Conservation (phyloP, 176 grass and related monocot genomes). For the Eleusine coracana region DNA sequence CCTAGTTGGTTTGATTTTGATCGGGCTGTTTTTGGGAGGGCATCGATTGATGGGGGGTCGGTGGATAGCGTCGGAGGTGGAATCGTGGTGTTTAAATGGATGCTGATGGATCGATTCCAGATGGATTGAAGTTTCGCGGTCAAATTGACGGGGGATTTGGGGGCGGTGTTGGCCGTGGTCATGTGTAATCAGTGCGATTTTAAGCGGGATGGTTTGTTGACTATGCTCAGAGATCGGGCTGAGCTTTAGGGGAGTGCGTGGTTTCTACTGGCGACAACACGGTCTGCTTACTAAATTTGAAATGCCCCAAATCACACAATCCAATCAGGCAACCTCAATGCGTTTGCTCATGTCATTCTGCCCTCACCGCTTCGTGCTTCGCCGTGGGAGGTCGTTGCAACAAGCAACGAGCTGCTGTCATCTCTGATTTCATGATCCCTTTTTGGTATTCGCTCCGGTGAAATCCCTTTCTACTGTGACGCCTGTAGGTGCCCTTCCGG, state of each 20-base stretch:
- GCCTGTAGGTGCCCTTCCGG: background rate
- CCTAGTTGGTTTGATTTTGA: constrained; percentile 8
- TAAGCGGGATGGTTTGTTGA: background rate
- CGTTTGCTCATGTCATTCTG: background rate
- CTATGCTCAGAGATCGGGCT: background rate
- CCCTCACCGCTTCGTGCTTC: background rate
- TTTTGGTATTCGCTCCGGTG: background rate
- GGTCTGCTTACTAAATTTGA: background rate
- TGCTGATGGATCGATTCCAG: constrained; percentile 11
- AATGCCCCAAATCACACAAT: background rate
- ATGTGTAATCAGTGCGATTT: constrained; percentile 1
- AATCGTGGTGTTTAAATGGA: background rate
- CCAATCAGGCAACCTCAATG: background rate
- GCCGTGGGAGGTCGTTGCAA: background rate
- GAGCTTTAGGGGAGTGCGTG: background rate
- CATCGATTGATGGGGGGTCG: background rate
- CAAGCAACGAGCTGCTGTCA: background rate
- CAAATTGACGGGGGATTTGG: constrained; percentile 31
- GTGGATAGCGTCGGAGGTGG: background rate
- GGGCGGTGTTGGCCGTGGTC: background rate
- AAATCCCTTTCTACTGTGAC: background rate
- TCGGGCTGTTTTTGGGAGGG: background rate
- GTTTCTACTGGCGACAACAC: background rate
- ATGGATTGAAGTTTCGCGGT: background rate
- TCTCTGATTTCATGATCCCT: background rate